These are phyloP conservation scores for Byssothecium circinans DNA, from an alignment of 2,329 filamentous ascomycete genomes.

Conservation along the genomic window DNA sequence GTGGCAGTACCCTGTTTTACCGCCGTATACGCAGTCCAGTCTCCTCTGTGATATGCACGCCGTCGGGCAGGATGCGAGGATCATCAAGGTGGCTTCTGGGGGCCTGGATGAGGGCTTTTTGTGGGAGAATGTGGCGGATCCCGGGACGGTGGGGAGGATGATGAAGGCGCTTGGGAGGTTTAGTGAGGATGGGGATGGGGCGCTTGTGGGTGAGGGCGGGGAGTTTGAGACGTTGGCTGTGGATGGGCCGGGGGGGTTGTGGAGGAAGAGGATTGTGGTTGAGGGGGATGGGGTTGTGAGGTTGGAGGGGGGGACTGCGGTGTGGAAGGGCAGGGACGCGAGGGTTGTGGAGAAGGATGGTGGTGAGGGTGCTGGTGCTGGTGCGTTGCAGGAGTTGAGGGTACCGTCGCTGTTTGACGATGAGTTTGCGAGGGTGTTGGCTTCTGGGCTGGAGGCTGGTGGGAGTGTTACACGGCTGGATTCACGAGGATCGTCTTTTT, in stretches of 20 bases:
- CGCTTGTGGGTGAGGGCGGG: conserved; percentile 86
- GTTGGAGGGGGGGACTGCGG: conserved; percentile 78
- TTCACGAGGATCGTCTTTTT: not conserved
- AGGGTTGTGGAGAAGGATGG: conserved; percentile 53
- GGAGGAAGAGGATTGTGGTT: conserved; percentile 70
- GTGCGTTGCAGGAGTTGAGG: conserved; percentile 46
- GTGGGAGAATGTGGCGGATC: conserved; percentile 75
- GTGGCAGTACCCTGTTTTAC: conserved; percentile 85
- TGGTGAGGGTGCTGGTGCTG: conserved; percentile 16
- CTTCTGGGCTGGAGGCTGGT: not conserved
- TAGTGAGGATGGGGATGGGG: conserved; percentile 65
- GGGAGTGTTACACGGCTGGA: conserved; percentile 3
- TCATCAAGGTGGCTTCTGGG: conserved; percentile 92
- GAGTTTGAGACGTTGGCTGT: conserved; percentile 94
- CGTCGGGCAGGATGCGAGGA: conserved; percentile 79
- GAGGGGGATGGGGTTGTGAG: conserved; percentile 53
- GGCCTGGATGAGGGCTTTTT: conserved; percentile 80
- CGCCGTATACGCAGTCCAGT: conserved; percentile 51
- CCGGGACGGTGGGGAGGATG: conserved; percentile 50
- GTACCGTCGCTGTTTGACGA: conserved; percentile 69
- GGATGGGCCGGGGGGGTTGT: conserved; percentile 73
- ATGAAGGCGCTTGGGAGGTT: conserved; percentile 65
- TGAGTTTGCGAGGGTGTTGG: conserved; percentile 54
- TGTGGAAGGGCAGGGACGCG: conserved; percentile 65
- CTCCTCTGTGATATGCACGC: conserved; percentile 80